Percentiles rank a stretch among this genome's conserved stretches.
These are phyloP conservation scores for Hypoxylon sp. DNA, from an alignment of 2,329 filamentous ascomycete species.

Conservation along the genomic window DNA sequence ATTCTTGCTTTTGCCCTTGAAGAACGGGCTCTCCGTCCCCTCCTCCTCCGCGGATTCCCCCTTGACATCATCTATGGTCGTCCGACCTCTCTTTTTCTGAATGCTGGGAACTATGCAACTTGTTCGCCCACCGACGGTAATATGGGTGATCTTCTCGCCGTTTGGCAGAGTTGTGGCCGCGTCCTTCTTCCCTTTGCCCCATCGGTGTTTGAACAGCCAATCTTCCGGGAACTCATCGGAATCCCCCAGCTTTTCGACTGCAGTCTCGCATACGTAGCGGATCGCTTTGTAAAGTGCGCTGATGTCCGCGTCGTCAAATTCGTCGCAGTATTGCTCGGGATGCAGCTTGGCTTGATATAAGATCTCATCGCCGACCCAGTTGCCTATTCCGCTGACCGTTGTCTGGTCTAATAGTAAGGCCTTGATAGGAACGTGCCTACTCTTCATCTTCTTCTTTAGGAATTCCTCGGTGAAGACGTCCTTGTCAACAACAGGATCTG, in stretches of 20 bases:
- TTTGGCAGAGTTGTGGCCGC: slow-evolving; percentile 77
- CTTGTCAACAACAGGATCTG: slow-evolving; percentile 88
- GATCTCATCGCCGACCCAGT: slow-evolving; percentile 97
- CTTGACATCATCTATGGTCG: slow-evolving; percentile 57
- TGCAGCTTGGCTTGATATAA: slow-evolving; percentile 90
- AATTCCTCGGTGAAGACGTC: slow-evolving; percentile 82
- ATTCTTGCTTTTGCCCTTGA: slow-evolving; percentile 33
- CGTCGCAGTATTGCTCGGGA: slow-evolving; percentile 92
- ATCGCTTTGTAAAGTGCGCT: slow-evolving; percentile 78
- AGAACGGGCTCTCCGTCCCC: slow-evolving; percentile 44
- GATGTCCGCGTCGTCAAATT: slow-evolving; percentile 79
- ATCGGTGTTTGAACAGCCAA: slow-evolving; percentile 90
- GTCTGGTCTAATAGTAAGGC: slow-evolving; percentile 88
- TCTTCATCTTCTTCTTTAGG: slow-evolving; percentile 76
- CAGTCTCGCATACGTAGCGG: slow-evolving; percentile 81
- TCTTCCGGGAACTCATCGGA: slow-evolving; percentile 85
- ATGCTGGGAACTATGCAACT: slow-evolving; percentile 87
- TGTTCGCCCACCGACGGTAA: slow-evolving; percentile 91
- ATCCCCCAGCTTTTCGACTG: slow-evolving; percentile 83
- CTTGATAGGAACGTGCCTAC: slow-evolving; percentile 88
- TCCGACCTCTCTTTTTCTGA: slow-evolving; percentile 79
- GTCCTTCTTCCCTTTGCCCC: slow-evolving; percentile 88
- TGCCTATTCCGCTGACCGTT: slow-evolving; percentile 91
- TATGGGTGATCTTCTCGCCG: slow-evolving; percentile 84
- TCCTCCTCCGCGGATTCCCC: slow-evolving; percentile 34